Percentiles rank a stretch among this genome's conserved stretches.
phyloP scores from a whole-genome alignment of 1,284 basidiomycete genomes.

The Boletellus deceptivus region DNA sequence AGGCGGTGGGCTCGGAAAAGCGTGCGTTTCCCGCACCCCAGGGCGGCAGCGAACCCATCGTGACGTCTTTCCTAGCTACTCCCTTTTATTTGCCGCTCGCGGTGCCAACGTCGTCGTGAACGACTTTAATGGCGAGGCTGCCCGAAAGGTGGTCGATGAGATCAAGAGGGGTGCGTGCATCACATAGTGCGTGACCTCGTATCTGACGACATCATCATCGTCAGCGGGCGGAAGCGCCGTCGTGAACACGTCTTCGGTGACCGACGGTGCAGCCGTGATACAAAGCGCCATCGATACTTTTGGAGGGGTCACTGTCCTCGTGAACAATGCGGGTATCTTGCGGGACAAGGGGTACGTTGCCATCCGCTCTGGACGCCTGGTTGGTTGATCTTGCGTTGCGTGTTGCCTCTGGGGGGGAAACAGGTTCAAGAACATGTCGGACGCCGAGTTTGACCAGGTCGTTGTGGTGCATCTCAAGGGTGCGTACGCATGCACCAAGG shows the following conservation, averaged over 20 bases:
- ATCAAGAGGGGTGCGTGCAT: conserved; percentile 70
- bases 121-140: conserved; percentile 87
- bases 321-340: conserved; percentile 98
- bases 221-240: conserved; percentile 86
- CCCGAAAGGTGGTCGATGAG: conserved; percentile 91
- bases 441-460: conserved; percentile 86
- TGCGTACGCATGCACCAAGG: conserved; percentile 93
- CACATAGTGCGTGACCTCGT: conserved; percentile 30
- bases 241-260: conserved; percentile 85
- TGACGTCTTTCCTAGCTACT: conserved; percentile 64
- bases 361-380: neutral
- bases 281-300: conserved; percentile 87
- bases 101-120: conserved; percentile 96
- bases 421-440: conserved; percentile 91
- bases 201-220: conserved; percentile 6
- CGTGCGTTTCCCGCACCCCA: conserved; percentile 52
- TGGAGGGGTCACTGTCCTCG: conserved; percentile 78
- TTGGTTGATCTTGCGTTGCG: neutral
- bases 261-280: conserved; percentile 87
- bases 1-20: conserved; percentile 90
- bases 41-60: neutral
- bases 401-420: neutral
- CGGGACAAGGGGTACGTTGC: conserved; percentile 69
- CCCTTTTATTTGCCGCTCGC: conserved; percentile 84
- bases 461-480: conserved; percentile 93